A percentile compares a stretch with the other conserved stretches of the same genome.
Evolutionary conservation across 768 basidiomycete genomes (phyloP).

Genomic region (Calocybe cyanea): DNA sequence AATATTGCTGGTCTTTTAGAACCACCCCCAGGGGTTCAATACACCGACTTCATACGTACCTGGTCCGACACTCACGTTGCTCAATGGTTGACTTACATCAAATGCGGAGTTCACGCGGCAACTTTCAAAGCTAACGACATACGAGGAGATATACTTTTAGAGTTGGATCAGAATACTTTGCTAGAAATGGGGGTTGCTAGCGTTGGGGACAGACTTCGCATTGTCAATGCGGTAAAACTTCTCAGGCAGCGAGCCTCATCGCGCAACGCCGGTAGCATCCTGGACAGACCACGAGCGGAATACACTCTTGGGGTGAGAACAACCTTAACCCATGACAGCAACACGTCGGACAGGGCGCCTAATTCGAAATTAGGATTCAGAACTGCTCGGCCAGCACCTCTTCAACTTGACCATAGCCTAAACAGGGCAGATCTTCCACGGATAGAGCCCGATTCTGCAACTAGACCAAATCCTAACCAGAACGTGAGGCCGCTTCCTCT

Average conservation of each 20-base stretch:
- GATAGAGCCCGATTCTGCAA: constrained; percentile 62
- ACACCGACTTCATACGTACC: constrained; percentile 59
- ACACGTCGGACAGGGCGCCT: constrained; percentile 14
- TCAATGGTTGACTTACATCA: constrained; percentile 76
- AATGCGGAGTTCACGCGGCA: constrained; percentile 62
- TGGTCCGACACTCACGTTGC: constrained; percentile 73
- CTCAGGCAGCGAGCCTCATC: constrained; percentile 57
- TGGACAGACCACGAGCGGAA: constrained; percentile 14
- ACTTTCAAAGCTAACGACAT: constrained; percentile 87
- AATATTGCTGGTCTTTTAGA: constrained; percentile 38
- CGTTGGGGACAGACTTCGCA: constrained; percentile 89
- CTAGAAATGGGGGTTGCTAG: constrained; percentile 89
- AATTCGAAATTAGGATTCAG: constrained; percentile 32
- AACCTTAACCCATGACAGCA: constrained; percentile 3
- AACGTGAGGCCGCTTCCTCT: constrained; percentile 47
- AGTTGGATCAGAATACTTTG: constrained; percentile 81
- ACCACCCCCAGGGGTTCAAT: constrained; percentile 54
- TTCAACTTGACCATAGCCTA: constrained; percentile 60
- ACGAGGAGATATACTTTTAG: constrained; percentile 85
- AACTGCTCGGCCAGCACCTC: constrained; percentile 70
- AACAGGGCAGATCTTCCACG: constrained; percentile 65
- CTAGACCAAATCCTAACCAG: constrained; percentile 26
- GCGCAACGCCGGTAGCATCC: constrained; percentile 19
- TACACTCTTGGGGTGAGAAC: constrained; percentile 1
- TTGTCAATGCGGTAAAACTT: constrained; percentile 79